phyloP scores from a whole-genome alignment of 805 yeast species.

The Pichia cabralensis region DNA sequence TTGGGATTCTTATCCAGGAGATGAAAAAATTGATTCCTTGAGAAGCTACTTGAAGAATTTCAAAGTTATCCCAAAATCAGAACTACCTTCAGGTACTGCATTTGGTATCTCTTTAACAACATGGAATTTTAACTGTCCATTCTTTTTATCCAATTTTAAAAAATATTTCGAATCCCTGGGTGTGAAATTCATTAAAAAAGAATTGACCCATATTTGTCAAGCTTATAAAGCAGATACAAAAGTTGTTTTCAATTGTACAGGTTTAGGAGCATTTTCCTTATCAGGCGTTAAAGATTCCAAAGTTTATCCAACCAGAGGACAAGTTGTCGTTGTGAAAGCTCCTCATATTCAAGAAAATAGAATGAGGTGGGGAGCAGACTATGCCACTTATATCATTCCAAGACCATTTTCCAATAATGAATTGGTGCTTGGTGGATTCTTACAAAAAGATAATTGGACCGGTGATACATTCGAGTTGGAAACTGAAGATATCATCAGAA shows the following conservation, averaged over 20 bases:
- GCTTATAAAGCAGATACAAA: constrained; percentile 34
- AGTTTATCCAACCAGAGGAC: constrained; percentile 72
- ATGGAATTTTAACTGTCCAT: constrained; percentile 68
- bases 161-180: constrained; percentile 36
- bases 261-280: constrained; percentile 53
- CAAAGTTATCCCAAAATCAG: constrained; percentile 24
- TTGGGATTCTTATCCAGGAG: constrained; percentile 43
- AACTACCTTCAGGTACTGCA: constrained; percentile 41
- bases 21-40: constrained; percentile 37
- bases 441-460: constrained; percentile 55
- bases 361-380: constrained; percentile 50
- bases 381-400: constrained; percentile 63
- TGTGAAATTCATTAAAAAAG: constrained; percentile 38
- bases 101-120: constrained; percentile 50
- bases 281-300: constrained; percentile 56
- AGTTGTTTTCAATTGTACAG: constrained; percentile 67
- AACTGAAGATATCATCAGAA: constrained; percentile 48
- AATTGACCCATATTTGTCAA: constrained; percentile 44
- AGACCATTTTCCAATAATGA: constrained; percentile 59
- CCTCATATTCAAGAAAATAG: constrained; percentile 55
- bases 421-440: constrained; percentile 65
- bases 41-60: constrained; percentile 40
- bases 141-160: constrained; percentile 40
- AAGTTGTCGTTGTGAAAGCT: constrained; percentile 62
- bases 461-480: constrained; percentile 48